Evolutionary conservation across 2,329 filamentous ascomycete genomes (phyloP).

Genomic region (Nigrograna mackinnonii): DNA sequence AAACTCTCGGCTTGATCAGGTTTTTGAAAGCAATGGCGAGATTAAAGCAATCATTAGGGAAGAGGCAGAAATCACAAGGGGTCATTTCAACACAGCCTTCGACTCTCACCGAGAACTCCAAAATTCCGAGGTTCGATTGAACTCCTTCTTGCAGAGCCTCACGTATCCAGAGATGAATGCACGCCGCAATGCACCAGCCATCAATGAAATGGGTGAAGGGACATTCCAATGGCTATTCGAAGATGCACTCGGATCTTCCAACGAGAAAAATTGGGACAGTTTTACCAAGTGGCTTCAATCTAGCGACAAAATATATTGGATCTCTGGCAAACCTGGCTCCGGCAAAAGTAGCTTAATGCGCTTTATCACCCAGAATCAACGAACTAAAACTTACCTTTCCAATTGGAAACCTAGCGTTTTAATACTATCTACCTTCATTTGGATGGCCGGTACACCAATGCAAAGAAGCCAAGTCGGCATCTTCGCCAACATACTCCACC

Average conservation of each 20-base stretch:
- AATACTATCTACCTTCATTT: conserved; percentile 2
- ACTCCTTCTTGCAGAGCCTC: not conserved
- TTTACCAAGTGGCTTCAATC: conserved; percentile 14
- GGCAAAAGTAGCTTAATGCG: conserved; percentile 53
- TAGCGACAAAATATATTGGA: conserved; percentile 24
- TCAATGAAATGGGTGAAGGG: conserved; percentile 1
- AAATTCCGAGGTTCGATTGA: not conserved
- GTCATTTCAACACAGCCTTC: not conserved
- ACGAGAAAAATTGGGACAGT: not conserved
- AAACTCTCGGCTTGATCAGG: not conserved
- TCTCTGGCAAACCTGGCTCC: conserved; percentile 50
- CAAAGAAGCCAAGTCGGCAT: conserved; percentile 1
- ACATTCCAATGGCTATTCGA: conserved; percentile 8
- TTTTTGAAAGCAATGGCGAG: not conserved
- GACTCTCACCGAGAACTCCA: not conserved
- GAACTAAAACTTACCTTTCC: not conserved
- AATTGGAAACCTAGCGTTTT: not conserved
- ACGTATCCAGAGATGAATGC: conserved; percentile 7
- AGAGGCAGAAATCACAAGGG: not conserved
- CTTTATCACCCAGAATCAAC: not conserved
- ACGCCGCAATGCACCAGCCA: not conserved
- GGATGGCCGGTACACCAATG: not conserved
- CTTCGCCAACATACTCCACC: not conserved
- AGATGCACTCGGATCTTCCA: too few relatives aligned
- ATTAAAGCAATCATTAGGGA: not conserved